Base-by-base conservation (phyloP, 768 basidiomycete genomes). In the Russula vinacea region DNA sequence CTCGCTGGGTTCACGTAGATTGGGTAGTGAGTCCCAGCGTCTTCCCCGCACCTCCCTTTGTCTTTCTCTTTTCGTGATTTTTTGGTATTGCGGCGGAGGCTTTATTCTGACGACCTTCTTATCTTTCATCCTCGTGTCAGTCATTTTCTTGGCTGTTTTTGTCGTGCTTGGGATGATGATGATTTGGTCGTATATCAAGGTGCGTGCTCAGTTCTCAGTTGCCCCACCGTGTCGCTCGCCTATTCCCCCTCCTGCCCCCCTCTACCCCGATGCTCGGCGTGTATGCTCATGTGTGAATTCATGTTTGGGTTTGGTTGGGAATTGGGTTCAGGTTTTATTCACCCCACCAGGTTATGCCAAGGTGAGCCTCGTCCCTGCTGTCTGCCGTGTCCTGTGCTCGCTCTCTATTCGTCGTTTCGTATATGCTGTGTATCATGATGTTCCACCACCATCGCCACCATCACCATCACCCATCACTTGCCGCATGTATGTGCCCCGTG, bases 131-230 rank as follows among this genome's bases (percentile, higher is more conserved):
- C n/a, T 47, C n/a, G 45, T 9, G 22, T 16, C 64, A 94, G 92
- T 90, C 64, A 85, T 78, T 3, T 80, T 90, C 62, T 72, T 94
- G 56, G 78, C 81, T 2, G 80, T 86, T 0, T 94, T 87, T 70
- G 76, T 75, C 42, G 62, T 89, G 5, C 70, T 95, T 24, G 83
- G 83, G 52, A 66, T 86, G n/a, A 83, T 92, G 82, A 80, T 85
- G 79, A 50, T 87, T 0, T 94, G 92, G 92, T 81, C 86, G 16
- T 96, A 95, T 75, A 60, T 81, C 24, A 84, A 83, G 81, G 92
- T 91, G 60, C 56, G 81, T 29, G 16, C 24, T 26, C 45, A 5
- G 39, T 35, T 51, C 24, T 37, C 45, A 5, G 39, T 35, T 51
- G 9, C 32, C 35, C 32, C 24, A n/a, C 22, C n/a, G 14, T 2